Base-by-base conservation (phyloP, 257 asterid genomes). In the Hygrophila difformis region DNA sequence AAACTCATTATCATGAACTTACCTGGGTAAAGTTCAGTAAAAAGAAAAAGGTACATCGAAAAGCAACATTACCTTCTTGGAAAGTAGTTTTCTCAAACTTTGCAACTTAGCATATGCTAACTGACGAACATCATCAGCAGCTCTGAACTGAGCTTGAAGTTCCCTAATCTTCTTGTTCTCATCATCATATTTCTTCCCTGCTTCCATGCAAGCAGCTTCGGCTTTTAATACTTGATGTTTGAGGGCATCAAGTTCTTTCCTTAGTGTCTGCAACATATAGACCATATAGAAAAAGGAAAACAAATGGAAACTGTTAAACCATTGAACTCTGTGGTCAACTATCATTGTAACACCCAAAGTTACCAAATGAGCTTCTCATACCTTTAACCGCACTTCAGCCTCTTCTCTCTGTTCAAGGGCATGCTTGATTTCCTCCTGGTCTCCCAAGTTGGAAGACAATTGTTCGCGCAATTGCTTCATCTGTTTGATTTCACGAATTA, bases 401-500 rank as follows among this genome's bases (percentile, higher is more conserved):
- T 78, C 82, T 44, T 52, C 89, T 60, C 74, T 74, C 59, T 91
- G 72, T 51, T 80, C 88, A 62, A 86, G 72, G 55, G 88, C 96
- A 75, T 85, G 78, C 67, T 78, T 84, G 58, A 91, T 72, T 69
- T 91, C 96, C 60, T 71, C 94, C 57, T 71, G 78, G 72, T 76
- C 80, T 24, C 98, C 94, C 61, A 78, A 73, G 65, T 70, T 86
- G 39, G 82, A 82, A 16, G 96, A 82, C 46, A 91, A 56, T 49
- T 91, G 93, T 44, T 75, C 94, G 1, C 96, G 88, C 37, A 73
- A 80, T 66, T 86, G 93, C 75, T 82, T 85, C 72, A 89, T 67
- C 64, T 75, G 94, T 71, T 86, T 91, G 68, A 91, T 86, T 63
- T 85, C 94, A 29, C 91, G 86, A 70, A 86, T 82, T 49, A 72